These are phyloP conservation scores for Tieghemostelium lacteum DNA, from an alignment of 78 protist species.

Conservation along the genomic window DNA sequence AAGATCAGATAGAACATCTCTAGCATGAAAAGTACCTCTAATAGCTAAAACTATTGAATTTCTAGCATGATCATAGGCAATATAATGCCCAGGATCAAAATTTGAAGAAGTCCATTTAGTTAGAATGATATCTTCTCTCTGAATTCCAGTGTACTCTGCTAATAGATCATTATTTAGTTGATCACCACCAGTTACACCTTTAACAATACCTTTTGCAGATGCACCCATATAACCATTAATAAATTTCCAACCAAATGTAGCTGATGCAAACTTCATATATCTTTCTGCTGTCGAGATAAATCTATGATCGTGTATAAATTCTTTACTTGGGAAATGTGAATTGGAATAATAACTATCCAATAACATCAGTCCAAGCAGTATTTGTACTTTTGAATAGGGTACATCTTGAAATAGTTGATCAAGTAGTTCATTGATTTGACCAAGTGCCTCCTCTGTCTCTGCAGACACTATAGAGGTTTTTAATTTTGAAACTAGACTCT, in stretches of 20 bases:
- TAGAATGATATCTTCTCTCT: constrained; percentile 40
- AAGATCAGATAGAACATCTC: constrained; percentile 74
- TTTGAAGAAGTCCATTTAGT: constrained; percentile 37
- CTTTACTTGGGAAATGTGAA: constrained; percentile 38
- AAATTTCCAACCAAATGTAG: constrained; percentile 69
- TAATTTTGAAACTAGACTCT: constrained; percentile 5
- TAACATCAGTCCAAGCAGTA: constrained; percentile 49
- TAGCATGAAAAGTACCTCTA: constrained; percentile 74
- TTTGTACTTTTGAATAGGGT: constrained; percentile 48
- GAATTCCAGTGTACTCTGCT: constrained; percentile 60
- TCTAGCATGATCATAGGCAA: constrained; percentile 37
- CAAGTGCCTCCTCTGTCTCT: constrained; percentile 79
- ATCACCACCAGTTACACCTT: constrained; percentile 69
- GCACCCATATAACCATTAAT: constrained; percentile 20
- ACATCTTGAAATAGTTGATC: constrained; percentile 60
- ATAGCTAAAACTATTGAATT: constrained; percentile 51
- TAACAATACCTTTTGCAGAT: constrained; percentile 11
- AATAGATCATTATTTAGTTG: constrained; percentile 12
- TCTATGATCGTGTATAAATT: not conserved
- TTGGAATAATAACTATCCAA: constrained; percentile 75
- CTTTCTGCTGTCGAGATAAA: constrained; percentile 5
- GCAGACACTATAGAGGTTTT: constrained; percentile 53
- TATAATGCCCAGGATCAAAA: constrained; percentile 66
- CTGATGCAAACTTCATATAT: constrained; percentile 69
- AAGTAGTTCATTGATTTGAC: constrained; percentile 37